These are phyloP conservation scores for Ascochyta pisi DNA, from an alignment of 2,329 filamentous ascomycete genomes.

Conservation along the genomic window DNA sequence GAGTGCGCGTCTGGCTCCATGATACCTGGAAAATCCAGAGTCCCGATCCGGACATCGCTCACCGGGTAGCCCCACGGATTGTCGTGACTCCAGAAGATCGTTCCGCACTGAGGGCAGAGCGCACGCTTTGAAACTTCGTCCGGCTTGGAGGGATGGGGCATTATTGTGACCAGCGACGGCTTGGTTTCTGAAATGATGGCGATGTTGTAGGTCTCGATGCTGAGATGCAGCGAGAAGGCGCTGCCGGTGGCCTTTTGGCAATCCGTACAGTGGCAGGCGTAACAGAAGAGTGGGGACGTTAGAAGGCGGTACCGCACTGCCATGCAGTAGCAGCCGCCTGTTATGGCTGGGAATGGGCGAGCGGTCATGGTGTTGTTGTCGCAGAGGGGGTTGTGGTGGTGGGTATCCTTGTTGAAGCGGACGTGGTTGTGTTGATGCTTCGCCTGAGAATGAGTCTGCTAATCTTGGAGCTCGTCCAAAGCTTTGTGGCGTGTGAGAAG, in stretches of 20 bases:
- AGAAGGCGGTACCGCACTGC: conserved; percentile 35
- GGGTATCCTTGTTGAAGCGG: neutral
- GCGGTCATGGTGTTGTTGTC: conserved; percentile 15
- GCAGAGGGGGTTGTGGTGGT: neutral
- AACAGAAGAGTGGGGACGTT: conserved; percentile 38
- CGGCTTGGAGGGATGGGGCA: neutral
- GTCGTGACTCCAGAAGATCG: conserved; percentile 30
- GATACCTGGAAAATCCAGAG: conserved; percentile 35
- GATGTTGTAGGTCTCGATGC: conserved; percentile 37
- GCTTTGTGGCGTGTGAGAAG: neutral
- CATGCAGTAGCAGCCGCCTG: conserved; percentile 38
- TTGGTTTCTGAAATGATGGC: conserved; percentile 21
- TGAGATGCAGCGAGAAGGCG: conserved; percentile 30
- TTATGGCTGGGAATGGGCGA: conserved; percentile 37
- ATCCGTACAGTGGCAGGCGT: conserved; percentile 41
- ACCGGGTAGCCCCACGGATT: conserved; percentile 13
- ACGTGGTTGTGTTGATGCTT: too few species aligned
- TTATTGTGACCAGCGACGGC: conserved; percentile 15
- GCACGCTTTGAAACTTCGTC: conserved; percentile 6
- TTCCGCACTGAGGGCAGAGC: conserved; percentile 32
- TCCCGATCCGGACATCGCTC: conserved; percentile 31
- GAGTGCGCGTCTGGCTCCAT: conserved; percentile 43
- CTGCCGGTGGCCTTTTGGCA: conserved; percentile 38
- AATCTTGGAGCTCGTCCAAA: neutral
- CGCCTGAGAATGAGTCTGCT: too few species aligned